phyloP scores from a whole-genome alignment of 768 basidiomycete species.

The Agrocybe chaxingu region DNA sequence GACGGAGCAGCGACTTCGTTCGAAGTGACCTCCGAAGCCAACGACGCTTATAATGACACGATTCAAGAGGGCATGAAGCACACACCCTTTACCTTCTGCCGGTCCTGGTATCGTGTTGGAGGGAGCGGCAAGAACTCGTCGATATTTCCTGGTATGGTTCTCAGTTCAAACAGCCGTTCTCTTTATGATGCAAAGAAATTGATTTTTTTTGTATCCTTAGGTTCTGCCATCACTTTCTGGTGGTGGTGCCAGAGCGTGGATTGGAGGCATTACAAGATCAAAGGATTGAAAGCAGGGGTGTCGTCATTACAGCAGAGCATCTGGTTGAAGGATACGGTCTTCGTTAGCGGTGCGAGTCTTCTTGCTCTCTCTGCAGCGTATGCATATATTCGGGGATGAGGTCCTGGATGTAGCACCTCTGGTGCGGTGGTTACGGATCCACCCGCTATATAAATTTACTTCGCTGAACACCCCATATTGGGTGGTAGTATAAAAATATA shows the following conservation, averaged over 20 bases:
- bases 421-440: no score
- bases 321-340: not conserved
- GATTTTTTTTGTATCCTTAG: conserved; percentile 2
- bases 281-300: no score
- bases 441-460: no score
- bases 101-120: conserved; percentile 38
- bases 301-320: not conserved
- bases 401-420: no score
- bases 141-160: conserved; percentile 36
- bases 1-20: conserved; percentile 28
- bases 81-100: conserved; percentile 32
- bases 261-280: conserved; percentile 29
- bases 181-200: not conserved
- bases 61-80: conserved; percentile 30
- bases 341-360: not conserved
- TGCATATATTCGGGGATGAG: no score
- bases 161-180: not conserved
- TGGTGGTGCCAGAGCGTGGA: conserved; percentile 30
- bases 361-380: not conserved
- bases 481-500: no score
- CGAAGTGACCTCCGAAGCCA: conserved; percentile 32
- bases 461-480: no score
- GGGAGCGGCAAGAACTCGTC: conserved; percentile 32
- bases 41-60: conserved; percentile 35
- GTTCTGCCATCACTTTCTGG: conserved; percentile 26